Evolutionary conservation across 495 filamentous ascomycete genomes (phyloP).

Genomic region (Cercophora newfieldiana): DNA sequence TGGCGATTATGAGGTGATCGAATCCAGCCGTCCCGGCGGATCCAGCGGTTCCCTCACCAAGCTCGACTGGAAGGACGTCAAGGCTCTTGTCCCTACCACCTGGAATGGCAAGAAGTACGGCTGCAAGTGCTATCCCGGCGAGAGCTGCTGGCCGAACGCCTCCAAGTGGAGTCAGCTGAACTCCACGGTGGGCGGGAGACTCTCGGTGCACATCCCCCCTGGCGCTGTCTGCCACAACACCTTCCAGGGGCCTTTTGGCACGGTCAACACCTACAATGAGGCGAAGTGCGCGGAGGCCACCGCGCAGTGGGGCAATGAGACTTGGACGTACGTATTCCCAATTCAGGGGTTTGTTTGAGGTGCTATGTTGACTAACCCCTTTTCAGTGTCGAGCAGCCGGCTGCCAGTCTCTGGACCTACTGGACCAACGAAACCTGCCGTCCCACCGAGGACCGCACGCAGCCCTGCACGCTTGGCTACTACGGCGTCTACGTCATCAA

Average conservation of each 20-base stretch:
- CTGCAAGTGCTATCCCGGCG: conserved; percentile 40
- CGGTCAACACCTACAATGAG: conserved; percentile 33
- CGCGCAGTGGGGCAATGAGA: conserved; percentile 30
- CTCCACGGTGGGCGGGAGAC: conserved; percentile 31
- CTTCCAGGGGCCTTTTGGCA: conserved; percentile 24
- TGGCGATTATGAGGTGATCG: background rate
- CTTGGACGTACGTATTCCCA: conserved; percentile 28
- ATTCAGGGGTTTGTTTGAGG: background rate
- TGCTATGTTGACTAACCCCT: background rate
- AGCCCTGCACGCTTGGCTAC: conserved; percentile 56
- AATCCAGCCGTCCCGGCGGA: background rate
- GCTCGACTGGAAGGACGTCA: conserved; percentile 19
- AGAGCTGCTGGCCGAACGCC: conserved; percentile 36
- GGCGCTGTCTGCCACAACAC: conserved; percentile 35
- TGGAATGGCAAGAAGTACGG: conserved; percentile 28
- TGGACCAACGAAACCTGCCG: conserved; percentile 43
- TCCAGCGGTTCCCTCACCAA: conserved; percentile 23
- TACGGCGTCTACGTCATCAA: conserved; percentile 52
- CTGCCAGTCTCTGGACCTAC: conserved; percentile 37
- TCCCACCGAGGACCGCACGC: conserved; percentile 47
- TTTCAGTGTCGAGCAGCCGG: conserved; percentile 29
- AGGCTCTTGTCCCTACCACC: background rate
- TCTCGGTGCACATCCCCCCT: conserved; percentile 27
- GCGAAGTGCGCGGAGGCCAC: conserved; percentile 26
- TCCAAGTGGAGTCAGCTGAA: conserved; percentile 34